A percentile compares a stretch with the other conserved stretches of the same genome.
Conservation (phyloP, 2,329 filamentous ascomycete species). For the Fusarium sp. region DNA sequence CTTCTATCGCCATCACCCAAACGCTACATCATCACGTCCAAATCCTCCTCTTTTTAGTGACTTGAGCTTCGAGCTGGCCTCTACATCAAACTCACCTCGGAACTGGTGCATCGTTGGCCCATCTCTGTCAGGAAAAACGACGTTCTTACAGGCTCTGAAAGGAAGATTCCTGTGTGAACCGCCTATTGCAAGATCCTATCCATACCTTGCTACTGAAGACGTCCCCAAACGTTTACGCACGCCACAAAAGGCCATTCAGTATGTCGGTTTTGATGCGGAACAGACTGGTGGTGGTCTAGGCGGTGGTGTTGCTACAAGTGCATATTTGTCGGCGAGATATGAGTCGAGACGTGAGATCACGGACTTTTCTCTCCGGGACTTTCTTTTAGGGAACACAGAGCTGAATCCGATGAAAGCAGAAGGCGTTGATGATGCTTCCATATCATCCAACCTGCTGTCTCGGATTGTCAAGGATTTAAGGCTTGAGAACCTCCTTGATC, state of each 20-base stretch:
- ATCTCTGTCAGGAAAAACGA: constrained; percentile 82
- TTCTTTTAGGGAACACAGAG: constrained; percentile 83
- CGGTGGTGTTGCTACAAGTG: constrained; percentile 71
- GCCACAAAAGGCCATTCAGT: constrained; percentile 78
- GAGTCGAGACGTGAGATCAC: constrained; percentile 88
- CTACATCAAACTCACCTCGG: constrained; percentile 61
- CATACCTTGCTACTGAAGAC: constrained; percentile 75
- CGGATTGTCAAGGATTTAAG: constrained; percentile 77
- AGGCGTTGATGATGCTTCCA: constrained; percentile 59
- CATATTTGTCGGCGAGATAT: constrained; percentile 90
- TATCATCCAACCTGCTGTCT: constrained; percentile 65
- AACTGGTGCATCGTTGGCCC: constrained; percentile 90
- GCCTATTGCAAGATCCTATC: constrained; percentile 80
- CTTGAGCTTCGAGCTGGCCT: constrained; percentile 77
- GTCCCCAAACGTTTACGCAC: constrained; percentile 67
- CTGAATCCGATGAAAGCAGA: constrained; percentile 74
- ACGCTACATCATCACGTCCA: constrained; percentile 58
- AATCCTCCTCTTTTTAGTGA: constrained; percentile 81
- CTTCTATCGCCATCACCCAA: constrained; percentile 83
- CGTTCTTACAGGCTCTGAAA: constrained; percentile 81
- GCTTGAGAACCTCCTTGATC: constrained; percentile 75
- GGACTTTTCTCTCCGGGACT: constrained; percentile 87
- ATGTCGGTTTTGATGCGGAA: constrained; percentile 90
- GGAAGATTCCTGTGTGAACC: constrained; percentile 82
- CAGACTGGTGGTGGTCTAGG: constrained; percentile 65